phyloP scores from a whole-genome alignment of 768 basidiomycete species.

The Auriscalpium microsporum region DNA sequence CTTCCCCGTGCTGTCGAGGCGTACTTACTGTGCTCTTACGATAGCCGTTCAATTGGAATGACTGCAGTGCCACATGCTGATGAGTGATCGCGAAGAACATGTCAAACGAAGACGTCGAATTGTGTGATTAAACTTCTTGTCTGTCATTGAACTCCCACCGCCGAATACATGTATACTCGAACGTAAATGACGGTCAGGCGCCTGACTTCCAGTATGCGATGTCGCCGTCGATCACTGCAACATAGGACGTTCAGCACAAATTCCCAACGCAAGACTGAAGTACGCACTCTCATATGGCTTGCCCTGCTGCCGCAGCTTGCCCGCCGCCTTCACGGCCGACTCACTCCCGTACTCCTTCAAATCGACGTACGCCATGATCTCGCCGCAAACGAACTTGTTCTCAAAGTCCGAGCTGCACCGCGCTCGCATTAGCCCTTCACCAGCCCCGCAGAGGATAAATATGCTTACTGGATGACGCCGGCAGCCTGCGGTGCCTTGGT shows the following conservation, averaged over 20 bases:
- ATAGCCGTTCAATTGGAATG: too few species aligned
- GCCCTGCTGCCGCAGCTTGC: slow-evolving; percentile 91
- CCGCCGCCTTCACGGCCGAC: slow-evolving; percentile 85
- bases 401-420: slow-evolving; percentile 81
- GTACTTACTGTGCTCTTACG: too few species aligned
- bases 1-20: too few species aligned
- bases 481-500: slow-evolving; percentile 96
- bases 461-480: slow-evolving; percentile 88
- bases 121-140: too few species aligned
- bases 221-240: slow-evolving; percentile 74
- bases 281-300: slow-evolving; percentile 90
- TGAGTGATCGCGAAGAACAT: too few species aligned
- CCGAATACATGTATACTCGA: too few species aligned
- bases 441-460: too few species aligned
- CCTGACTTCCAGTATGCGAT: slow-evolving; percentile 91
- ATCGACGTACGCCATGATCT: slow-evolving; percentile 91
- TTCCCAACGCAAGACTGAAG: background rate
- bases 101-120: too few species aligned
- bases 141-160: too few species aligned
- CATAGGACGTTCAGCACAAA: background rate
- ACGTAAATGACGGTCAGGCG: slow-evolving; percentile 20
- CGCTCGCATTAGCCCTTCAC: too few species aligned
- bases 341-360: slow-evolving; percentile 89
- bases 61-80: too few species aligned
- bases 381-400: slow-evolving; percentile 95